Evolutionary conservation across 768 basidiomycete species (phyloP).

Genomic region (Sistotremastrum niveocremeum): DNA sequence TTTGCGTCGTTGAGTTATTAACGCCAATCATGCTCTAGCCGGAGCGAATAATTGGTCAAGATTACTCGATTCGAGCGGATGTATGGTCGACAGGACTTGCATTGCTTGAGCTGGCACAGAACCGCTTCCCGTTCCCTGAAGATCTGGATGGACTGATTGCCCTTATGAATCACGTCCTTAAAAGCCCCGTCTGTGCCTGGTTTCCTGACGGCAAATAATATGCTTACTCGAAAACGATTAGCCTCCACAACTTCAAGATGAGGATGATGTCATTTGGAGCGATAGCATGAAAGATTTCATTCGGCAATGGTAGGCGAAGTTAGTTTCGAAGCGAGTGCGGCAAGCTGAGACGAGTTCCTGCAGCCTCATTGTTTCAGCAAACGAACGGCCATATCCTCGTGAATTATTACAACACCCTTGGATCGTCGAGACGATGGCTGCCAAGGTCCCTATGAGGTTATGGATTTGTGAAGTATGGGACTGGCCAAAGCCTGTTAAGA

Average conservation of each 20-base stretch:
- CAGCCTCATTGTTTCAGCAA: conserved; percentile 60
- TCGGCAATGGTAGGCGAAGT: conserved; percentile 52
- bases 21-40: conserved; percentile 36
- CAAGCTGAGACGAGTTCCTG: conserved; percentile 6
- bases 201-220: neutral
- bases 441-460: conserved; percentile 77
- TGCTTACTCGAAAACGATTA: conserved; percentile 16
- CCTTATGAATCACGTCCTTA: conserved; percentile 79
- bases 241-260: conserved; percentile 77
- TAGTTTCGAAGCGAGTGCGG: neutral
- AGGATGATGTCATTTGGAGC: conserved; percentile 53
- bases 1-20: neutral
- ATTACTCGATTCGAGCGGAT: conserved; percentile 90
- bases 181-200: conserved; percentile 44
- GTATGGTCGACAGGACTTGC: conserved; percentile 98
- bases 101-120: conserved; percentile 84
- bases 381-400: conserved; percentile 62
- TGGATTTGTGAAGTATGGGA: conserved; percentile 83
- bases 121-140: conserved; percentile 88
- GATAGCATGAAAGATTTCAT: conserved; percentile 88
- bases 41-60: conserved; percentile 83
- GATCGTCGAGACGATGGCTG: conserved; percentile 62
- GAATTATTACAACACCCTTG: conserved; percentile 78
- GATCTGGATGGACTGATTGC: conserved; percentile 85
- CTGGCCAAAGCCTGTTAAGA: conserved; percentile 43